Evolutionary conservation across 495 filamentous ascomycete genomes (phyloP).

Genomic region (Neurospora sp.): DNA sequence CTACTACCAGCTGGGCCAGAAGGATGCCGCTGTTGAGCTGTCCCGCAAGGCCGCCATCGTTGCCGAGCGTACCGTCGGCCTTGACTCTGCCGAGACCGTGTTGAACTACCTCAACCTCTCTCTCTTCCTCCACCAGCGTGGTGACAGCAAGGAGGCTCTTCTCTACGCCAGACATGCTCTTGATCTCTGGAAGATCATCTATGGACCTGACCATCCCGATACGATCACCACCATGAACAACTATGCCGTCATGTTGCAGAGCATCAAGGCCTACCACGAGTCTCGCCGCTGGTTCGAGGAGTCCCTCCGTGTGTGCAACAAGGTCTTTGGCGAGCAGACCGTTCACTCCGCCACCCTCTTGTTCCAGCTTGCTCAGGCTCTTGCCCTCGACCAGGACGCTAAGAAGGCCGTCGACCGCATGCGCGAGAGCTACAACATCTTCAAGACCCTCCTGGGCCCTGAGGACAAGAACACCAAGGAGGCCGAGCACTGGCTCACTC

Average conservation of each 20-base stretch:
- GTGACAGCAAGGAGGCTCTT: slow-evolving; percentile 75
- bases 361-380: slow-evolving; percentile 92
- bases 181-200: slow-evolving; percentile 94
- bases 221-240: slow-evolving; percentile 99
- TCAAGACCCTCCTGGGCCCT: slow-evolving; percentile 70
- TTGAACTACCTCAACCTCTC: slow-evolving; percentile 91
- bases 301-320: slow-evolving; percentile 75
- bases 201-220: slow-evolving; percentile 87
- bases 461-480: slow-evolving; percentile 94
- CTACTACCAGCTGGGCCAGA: slow-evolving; percentile 92
- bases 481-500: slow-evolving; percentile 87
- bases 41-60: slow-evolving; percentile 95
- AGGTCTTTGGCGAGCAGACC: slow-evolving; percentile 74
- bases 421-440: slow-evolving; percentile 93
- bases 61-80: slow-evolving; percentile 83
- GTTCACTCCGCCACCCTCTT: slow-evolving; percentile 91
- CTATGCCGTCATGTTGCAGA: slow-evolving; percentile 95
- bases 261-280: slow-evolving; percentile 81
- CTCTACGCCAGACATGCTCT: slow-evolving; percentile 85
- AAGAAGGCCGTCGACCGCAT: slow-evolving; percentile 84
- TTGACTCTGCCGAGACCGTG: slow-evolving; percentile 89
- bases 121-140: slow-evolving; percentile 85
- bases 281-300: slow-evolving; percentile 95
- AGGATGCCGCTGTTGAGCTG: slow-evolving; percentile 86
- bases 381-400: slow-evolving; percentile 85